Evolutionary conservation across 1,139 yeast species (phyloP), one percentile per base, ranked within the genome.

Genomic region (Saccharomyces pastorianus): DNA sequence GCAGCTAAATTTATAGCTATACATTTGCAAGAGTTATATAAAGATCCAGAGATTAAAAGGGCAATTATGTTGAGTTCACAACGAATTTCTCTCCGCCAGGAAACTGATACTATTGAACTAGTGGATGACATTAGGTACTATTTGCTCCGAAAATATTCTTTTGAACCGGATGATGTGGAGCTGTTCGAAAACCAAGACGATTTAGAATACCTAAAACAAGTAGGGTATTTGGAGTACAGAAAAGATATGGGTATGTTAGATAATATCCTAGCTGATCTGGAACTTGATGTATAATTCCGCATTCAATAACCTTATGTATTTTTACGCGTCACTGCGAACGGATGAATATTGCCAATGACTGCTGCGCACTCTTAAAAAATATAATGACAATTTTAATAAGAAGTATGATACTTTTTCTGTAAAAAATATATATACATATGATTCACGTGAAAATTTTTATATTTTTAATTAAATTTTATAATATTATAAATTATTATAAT

Each of bases 91-190:
- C 71, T 70, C 17, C 76, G 95, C 65, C 84, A 87, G 61, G 87
- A 81, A 56, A 84, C 88, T 0, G 95, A 87, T 69, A 84, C 95
- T 1, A 84, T 87, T 65, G 95, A 87, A 63, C 71, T 87, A 59
- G 73, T 87, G 46, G 95, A 87, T 70, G 95, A 87, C 70, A 83
- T 87, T 9, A 73, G 91, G 57, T 87, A 78, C 67, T 85, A 83
- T 60, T 68, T 87, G 5, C 54, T 67, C 8, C 58, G 74, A 60
- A 64, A 69, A 50, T 58, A 68, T 58, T 54, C 72, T 55, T 55
- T 76, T 61, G 63, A 76, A 64, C 59, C 70, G 57, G 60, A 73
- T 8, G 70, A 66, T 51, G 42, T 65, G 8, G 63, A 59, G 46
- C 52, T 57, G 5, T 47, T 60, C n/a, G 55, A 56, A 31, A 53